A percentile compares a stretch with the other conserved stretches of the same genome.
phyloP scores from a whole-genome alignment of 192 early-diverging fungal genomes.

The Coemansia reversa region DNA sequence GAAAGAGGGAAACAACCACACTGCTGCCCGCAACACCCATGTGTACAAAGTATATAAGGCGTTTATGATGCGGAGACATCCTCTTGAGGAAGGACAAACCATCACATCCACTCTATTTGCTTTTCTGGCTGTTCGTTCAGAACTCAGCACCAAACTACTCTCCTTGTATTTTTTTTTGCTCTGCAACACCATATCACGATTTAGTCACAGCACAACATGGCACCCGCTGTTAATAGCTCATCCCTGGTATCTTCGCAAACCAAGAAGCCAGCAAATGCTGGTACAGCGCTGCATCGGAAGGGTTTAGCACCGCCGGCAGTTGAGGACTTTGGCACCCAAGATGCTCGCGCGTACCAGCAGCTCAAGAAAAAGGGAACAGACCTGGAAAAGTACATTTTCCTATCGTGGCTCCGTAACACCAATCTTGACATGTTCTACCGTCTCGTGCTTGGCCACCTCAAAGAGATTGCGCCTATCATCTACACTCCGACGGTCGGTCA shows the following conservation, averaged over 20 bases:
- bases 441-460: conserved; percentile 70
- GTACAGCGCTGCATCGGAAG: conserved; percentile 58
- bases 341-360: conserved; percentile 69
- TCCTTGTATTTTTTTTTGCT: background rate
- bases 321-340: conserved; percentile 73
- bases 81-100: background rate
- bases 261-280: conserved; percentile 24
- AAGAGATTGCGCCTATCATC: conserved; percentile 77
- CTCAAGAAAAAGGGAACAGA: conserved; percentile 65
- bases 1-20: background rate
- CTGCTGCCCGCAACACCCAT: background rate
- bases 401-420: conserved; percentile 79
- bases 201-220: conserved; percentile 1
- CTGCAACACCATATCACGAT: background rate
- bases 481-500: conserved; percentile 83
- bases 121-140: background rate
- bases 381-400: conserved; percentile 84
- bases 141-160: background rate
- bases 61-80: background rate
- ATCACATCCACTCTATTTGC: background rate
- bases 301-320: conserved; percentile 74
- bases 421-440: conserved; percentile 83
- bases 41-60: background rate
- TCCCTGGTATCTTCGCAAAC: conserved; percentile 4
- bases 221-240: background rate